Evolutionary conservation across 1,139 yeast genomes (phyloP).

Genomic region (Meyerozyma sp.): DNA sequence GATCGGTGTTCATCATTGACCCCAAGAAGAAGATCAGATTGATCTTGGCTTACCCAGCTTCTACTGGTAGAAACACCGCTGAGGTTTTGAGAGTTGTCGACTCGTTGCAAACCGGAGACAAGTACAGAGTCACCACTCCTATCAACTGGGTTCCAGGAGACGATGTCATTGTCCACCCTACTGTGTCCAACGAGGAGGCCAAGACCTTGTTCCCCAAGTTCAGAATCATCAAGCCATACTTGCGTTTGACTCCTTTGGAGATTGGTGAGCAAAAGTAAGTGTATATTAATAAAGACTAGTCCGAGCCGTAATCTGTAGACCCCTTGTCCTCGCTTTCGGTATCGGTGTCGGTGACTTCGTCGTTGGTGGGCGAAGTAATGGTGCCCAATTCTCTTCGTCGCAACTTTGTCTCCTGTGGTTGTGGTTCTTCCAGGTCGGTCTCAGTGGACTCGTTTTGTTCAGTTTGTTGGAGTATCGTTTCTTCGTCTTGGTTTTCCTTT

Average conservation of each 20-base stretch:
- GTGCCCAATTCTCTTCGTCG: neutral
- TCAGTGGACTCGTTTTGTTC: no score
- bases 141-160: conserved; percentile 86
- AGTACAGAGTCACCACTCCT: conserved; percentile 71
- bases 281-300: neutral
- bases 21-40: conserved; percentile 71
- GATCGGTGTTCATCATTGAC: conserved; percentile 81
- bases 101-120: conserved; percentile 72
- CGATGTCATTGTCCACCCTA: conserved; percentile 79
- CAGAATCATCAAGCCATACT: conserved; percentile 74
- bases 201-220: conserved; percentile 68
- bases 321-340: neutral
- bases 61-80: conserved; percentile 85
- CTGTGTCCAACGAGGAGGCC: conserved; percentile 67
- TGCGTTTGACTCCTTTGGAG: conserved; percentile 44
- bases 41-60: conserved; percentile 75
- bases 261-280: conserved; percentile 2
- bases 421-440: neutral
- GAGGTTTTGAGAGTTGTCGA: conserved; percentile 79
- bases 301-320: conserved; percentile 1
- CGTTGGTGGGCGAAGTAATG: neutral
- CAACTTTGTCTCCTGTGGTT: neutral
- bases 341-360: neutral
- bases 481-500: neutral
- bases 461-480: neutral